These are phyloP conservation scores for Schoenoplectus tabernaemontani DNA, from an alignment of 202 grass and related monocot genomes.

Conservation along the genomic window DNA sequence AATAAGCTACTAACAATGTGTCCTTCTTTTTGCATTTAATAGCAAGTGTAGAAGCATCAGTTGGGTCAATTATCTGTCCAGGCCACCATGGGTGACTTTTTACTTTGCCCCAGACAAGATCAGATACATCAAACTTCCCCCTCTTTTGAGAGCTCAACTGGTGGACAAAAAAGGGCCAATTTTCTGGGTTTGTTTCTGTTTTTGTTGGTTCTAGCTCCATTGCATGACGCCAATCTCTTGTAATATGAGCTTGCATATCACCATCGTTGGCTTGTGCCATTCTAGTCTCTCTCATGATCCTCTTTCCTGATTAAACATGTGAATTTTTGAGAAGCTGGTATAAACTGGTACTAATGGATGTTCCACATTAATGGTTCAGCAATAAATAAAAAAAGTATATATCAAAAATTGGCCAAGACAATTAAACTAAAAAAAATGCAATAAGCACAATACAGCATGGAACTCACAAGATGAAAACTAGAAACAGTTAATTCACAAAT, in stretches of 20 bases:
- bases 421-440: background rate
- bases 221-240: background rate
- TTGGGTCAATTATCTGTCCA: slow-evolving; percentile 65
- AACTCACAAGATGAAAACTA: background rate
- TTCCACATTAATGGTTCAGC: background rate
- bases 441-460: background rate
- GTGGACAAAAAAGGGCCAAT: slow-evolving; percentile 17
- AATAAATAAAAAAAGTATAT: background rate
- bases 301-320: background rate
- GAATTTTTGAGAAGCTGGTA: background rate
- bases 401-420: too few species aligned
- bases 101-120: slow-evolving; percentile 96
- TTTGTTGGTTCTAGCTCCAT: background rate
- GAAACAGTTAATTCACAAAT: background rate
- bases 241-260: background rate
- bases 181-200: background rate
- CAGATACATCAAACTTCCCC: slow-evolving; percentile 34
- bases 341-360: background rate
- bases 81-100: slow-evolving; percentile 97
- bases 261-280: background rate
- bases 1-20: slow-evolving; percentile 72
- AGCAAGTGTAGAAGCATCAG: slow-evolving; percentile 62
- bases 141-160: slow-evolving; percentile 39
- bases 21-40: slow-evolving; percentile 52
- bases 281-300: background rate